Evolutionary conservation across 352 stramenopile species (phyloP), one percentile per base, ranked within the genome.

Genomic region (Phytophthora megakarya): DNA sequence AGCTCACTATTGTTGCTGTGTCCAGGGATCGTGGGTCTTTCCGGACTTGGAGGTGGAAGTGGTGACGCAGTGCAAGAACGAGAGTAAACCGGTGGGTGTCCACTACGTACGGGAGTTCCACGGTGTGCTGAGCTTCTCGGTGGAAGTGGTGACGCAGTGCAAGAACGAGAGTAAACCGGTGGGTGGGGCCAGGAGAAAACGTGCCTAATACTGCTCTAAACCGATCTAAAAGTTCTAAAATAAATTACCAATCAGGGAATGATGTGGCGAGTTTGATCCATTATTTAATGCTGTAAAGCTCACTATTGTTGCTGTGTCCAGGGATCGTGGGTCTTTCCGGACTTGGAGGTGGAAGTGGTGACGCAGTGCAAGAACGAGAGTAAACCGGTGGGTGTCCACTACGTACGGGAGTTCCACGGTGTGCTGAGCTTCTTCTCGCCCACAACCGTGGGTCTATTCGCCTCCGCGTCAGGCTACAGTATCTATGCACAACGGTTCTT

Each of bases 31-130:
- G 23, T 94, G 85, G 85, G 69, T 39, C 11, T 51, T 94, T 9
- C 85, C 83, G 3, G 85, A 92, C 45, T 48, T 76, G 42, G 57
- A 78, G 10, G 64, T 94, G 16, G 76, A 88, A 7, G 69, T 94
- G 38, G 80, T 90, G 54, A 92, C 85, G 15, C 85, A 94, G 56
- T 94, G 85, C 75, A 94, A 94, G 73, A 83, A 89, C 59, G 81
- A 91, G 56, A 70, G 65, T 44, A 89, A 88, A 32, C 80, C 83
- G 3, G 83, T 91, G 3, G 73, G 83, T 43, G 80, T 92, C 32
- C 72, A 89, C 19, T 69, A 87, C 45, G 54, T 94, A 39, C 80
- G 85, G 25, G 85, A 87, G 56, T 92, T 94, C 61, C 76, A 92
- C 30, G 85, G 85, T n/a, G 81, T 89, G 26, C 48, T 92, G 37